Evolutionary conservation across 441 rosid species (phyloP), one percentile per base, ranked within the genome.

Genomic region (Populus hybrid): DNA sequence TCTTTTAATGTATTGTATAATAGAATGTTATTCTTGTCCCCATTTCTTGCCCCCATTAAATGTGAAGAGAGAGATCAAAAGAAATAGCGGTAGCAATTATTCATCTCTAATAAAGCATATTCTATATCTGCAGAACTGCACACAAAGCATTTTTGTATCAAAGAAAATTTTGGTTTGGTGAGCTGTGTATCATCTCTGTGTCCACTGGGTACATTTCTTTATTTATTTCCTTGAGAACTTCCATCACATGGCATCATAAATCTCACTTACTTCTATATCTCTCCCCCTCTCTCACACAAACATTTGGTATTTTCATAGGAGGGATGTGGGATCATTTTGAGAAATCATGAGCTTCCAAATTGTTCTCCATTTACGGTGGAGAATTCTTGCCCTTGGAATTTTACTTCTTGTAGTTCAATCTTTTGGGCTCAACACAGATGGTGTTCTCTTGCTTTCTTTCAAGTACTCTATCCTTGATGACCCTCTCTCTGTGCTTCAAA

Each of bases 361-460:
- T 68, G 23, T 78, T 80, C 74, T 84, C 85, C 85, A 74, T 82
- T 79, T 79, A 72, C 78, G 82, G 88, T 40, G 83, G 81, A 80
- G 70, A 76, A 71, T 82, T 74, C 72, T 77, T 73, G 53, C 50
- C 57, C 66, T 73, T 46, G 23, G 32, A 0, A 32, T 81, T 69
- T 61, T 69, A 61, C 72, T 81, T 73, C 83, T 86, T 80, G 75
- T 73, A 2, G 67, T 74, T 76, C 75, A 68, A 46, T 78, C 79
- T 77, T 76, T 53, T 70, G 85, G 82, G 74, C 80, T 90, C 35
- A 90, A 82, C 85, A 83, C 88, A 38, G 99, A 94, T 77, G 97
- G 95, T 14, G 78, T 90, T 77, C 89, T 94, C 21, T 84, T 94
- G 68, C 88, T 89, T 76, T 91, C 89, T 78, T 89, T 94, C 81